Conservation (phyloP, 2,329 filamentous ascomycete genomes). For the Pseudogymnoascus sp. region DNA sequence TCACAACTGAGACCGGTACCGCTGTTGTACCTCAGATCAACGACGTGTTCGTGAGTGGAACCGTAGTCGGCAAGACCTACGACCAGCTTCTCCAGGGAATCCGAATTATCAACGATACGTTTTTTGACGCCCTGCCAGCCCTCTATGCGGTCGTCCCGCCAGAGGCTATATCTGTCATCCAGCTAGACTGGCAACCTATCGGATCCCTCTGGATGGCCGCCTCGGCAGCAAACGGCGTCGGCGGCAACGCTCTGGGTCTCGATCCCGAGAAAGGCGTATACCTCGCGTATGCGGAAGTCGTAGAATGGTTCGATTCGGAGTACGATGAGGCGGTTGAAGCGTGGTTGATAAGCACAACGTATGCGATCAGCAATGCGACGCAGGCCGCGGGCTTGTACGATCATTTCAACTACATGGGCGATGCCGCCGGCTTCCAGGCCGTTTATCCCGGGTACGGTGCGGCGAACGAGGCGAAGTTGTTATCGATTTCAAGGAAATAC, state of each 20-base stretch:
- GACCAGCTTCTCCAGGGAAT: conserved; percentile 19
- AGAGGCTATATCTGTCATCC: background rate
- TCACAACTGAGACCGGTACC: conserved; percentile 28
- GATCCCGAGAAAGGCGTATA: conserved; percentile 26
- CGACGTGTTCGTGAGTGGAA: conserved; percentile 32
- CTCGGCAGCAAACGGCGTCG: conserved; percentile 24
- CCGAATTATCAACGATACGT: conserved; percentile 21
- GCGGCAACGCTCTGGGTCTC: conserved; percentile 32
- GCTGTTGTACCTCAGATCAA: conserved; percentile 31
- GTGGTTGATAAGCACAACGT: conserved; percentile 19
- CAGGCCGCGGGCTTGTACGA: conserved; percentile 29
- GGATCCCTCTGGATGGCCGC: conserved; percentile 26
- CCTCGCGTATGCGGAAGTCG: conserved; percentile 22
- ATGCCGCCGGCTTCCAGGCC: conserved; percentile 30
- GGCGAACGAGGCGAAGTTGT: conserved; percentile 14
- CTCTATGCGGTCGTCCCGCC: background rate
- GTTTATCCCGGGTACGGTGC: conserved; percentile 12
- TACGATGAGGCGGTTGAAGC: conserved; percentile 18
- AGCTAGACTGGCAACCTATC: conserved; percentile 29
- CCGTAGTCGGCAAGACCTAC: conserved; percentile 23
- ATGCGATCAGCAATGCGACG: conserved; percentile 22
- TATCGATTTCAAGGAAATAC: conserved; percentile 21
- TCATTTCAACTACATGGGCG: conserved; percentile 37
- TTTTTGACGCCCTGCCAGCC: conserved; percentile 15
- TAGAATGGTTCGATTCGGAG: conserved; percentile 20